phyloP scores from a whole-genome alignment of 176 grass and related monocot species.

The Juncus inflexus region DNA sequence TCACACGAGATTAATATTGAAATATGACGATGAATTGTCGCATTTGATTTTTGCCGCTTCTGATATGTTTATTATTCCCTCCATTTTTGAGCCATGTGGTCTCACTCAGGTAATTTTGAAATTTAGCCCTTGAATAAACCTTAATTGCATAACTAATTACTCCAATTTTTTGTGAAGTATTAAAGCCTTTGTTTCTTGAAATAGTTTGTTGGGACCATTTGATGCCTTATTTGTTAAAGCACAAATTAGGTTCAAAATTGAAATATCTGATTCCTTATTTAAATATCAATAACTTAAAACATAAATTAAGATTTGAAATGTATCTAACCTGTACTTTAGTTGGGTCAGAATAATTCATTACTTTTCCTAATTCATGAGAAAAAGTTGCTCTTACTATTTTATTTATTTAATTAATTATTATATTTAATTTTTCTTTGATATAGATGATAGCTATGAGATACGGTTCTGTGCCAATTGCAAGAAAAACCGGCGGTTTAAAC shows the following conservation, averaged over 20 bases:
- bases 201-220: not conserved
- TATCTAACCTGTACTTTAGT: too few species aligned
- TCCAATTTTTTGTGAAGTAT: not conserved
- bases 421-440: conserved; percentile 5
- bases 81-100: conserved; percentile 96
- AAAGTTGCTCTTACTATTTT: not conserved
- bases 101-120: conserved; percentile 74
- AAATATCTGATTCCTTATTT: too few species aligned
- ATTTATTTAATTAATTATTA: not conserved
- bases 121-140: not conserved
- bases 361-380: not conserved
- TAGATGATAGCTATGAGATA: conserved; percentile 99
- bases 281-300: too few species aligned
- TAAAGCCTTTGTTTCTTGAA: not conserved
- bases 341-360: too few species aligned
- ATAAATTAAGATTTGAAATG: too few species aligned
- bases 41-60: conserved; percentile 93
- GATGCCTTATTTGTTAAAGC: not conserved
- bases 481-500: conserved; percentile 90
- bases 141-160: too few species aligned
- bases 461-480: conserved; percentile 86
- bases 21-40: conserved; percentile 86
- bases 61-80: conserved; percentile 96
- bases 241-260: too few species aligned
- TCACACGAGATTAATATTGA: conserved; percentile 66